Conservation (phyloP, 2,329 filamentous ascomycete species). For the Dactylonectria estremocensis region DNA sequence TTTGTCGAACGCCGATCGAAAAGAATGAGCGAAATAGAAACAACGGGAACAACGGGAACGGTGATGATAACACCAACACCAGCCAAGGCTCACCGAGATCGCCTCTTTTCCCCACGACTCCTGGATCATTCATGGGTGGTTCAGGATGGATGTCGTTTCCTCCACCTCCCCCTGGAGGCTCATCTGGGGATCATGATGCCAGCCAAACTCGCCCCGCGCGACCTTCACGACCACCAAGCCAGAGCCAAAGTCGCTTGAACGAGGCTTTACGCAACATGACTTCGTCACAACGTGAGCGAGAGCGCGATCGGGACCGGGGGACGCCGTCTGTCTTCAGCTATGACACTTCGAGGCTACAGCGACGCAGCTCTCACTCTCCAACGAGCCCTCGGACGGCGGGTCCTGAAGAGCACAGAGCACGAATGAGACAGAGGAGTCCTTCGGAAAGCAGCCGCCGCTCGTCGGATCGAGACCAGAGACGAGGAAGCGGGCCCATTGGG, state of each 20-base stretch:
- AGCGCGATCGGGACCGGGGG: constrained; percentile 42
- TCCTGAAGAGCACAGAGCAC: constrained; percentile 50
- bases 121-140: constrained; percentile 8
- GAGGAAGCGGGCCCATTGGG: constrained; percentile 56
- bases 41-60: constrained; percentile 30
- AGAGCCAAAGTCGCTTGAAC: constrained; percentile 49
- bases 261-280: constrained; percentile 52
- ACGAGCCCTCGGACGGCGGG: constrained; percentile 52
- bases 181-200: constrained; percentile 12
- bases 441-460: constrained; percentile 54
- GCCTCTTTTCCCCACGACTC: constrained; percentile 25
- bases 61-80: neutral
- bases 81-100: constrained; percentile 29
- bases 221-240: constrained; percentile 46
- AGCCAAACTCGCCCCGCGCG: constrained; percentile 36
- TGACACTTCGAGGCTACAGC: constrained; percentile 54
- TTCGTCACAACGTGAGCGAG: constrained; percentile 47
- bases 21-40: constrained; percentile 45
- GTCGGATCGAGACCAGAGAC: constrained; percentile 51
- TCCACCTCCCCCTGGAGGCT: constrained; percentile 12
- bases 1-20: constrained; percentile 77
- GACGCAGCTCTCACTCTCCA: constrained; percentile 58
- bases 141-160: constrained; percentile 28
- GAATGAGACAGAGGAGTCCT: constrained; percentile 58
- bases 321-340: constrained; percentile 48